Base-by-base conservation (phyloP, 2,329 filamentous ascomycete species). In the Aureobasidium melanogenum region DNA sequence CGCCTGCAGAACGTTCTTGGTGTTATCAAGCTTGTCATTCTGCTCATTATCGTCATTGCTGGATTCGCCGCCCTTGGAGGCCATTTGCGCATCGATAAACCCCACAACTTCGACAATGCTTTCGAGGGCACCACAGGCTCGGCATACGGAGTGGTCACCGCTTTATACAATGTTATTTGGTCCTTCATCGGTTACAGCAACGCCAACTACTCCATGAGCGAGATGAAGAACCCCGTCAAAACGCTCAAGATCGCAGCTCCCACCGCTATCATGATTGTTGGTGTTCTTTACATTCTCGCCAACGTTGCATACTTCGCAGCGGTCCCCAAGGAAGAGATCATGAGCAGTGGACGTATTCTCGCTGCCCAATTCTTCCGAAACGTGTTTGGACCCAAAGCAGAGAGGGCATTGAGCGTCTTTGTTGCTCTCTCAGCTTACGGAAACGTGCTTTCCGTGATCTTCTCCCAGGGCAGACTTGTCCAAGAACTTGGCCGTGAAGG, bases 121-220 rank as follows among this genome's bases (percentile, higher is more conserved):
- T 89, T 88, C 64, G 79, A 81, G 50, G 86, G 86, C 9, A 88
- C 86, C 5, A 86, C 83, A 0, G 82, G 83, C 8, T 85, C 81
- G 66, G 80, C 84, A 1, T 88, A 88, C 65, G 84, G 84, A 51
- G 79, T 87, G 36, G 84, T 87, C n/a, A 88, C 83, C 1, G 85
- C 86, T 0, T 74, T 89, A 0, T 88, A 87, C 77, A 88, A 88
- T 66, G 85, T 88, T 64, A 85, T 88, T 67, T 88, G 85, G 81
- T 84, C 81, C 63, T 89, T 84, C 67, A 81, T 86, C 65, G 86
- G 86, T 26, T 87, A 59, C 76, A 82, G 79, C 74, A 88, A 87
- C 70, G 85, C 84, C 69, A 87, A 87, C 74, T 86, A 88, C 67
- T 83, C 82, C 15, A 72, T 85, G 34, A 82, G 80, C 68, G 86